Evolutionary conservation across 2,329 filamentous ascomycete species (phyloP), one percentile per base, ranked within the genome.

Genomic region (Botryotinia narcissicola): DNA sequence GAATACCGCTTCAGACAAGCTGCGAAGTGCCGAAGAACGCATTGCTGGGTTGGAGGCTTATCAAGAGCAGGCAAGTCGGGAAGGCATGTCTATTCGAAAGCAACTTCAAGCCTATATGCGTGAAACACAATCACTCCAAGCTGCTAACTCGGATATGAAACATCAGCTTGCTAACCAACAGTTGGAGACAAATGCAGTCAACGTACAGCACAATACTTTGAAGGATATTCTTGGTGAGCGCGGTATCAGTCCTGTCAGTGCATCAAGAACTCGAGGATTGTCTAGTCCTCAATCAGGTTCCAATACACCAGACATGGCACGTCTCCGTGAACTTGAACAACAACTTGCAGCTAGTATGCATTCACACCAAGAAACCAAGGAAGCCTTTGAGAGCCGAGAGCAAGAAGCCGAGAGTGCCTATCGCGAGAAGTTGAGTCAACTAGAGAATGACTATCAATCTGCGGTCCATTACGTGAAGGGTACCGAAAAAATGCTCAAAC

Each of bases 401-500:
- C 92, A 96, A 78, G 93, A 97, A 80, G 92, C 94, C n/a, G 95
- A 97, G 81, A 88, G 90, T 72, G 89, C 93, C 64, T 98, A 97
- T 84, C 92, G 95, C 75, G 95, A 98, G 81, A 98, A 98, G 82
- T 87, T 99, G 70, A 89, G 93, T 74, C 95, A 97, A 81, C 89
- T 99, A 46, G 95, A 98, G 83, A 97, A 95, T 81, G 96, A 99
- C 82, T 98, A 99, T 81, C 94, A 98, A 82, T 97, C 96, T 60
- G 95, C 96, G 25, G 95, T 98, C 68, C 96, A 98, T 83, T 99
- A 99, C 80, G 93, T 99, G 78, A 97, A 97, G 83, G 96, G 96
- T 74, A 98, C 96, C 1, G 96, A 99, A 83, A 98, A 98, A 87
- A 98, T 99, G 94, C 89, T 99, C 67, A 95, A 96, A 83, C 95